Base-by-base conservation (phyloP, 176 grass and related monocot species). In the Hyparrhenia diplandra region DNA sequence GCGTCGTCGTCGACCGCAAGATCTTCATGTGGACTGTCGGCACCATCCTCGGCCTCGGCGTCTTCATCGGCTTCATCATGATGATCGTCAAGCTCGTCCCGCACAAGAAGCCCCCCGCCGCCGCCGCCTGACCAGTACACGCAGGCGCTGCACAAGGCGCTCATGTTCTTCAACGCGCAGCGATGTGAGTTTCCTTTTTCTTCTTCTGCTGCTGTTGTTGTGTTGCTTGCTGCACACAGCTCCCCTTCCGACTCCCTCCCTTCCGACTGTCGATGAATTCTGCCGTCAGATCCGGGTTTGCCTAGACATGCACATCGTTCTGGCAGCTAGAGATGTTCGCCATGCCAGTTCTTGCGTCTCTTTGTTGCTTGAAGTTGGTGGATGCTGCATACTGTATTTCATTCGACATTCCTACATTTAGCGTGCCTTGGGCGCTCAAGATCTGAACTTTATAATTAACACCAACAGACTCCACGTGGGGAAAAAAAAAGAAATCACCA, bases 101-200 rank as follows among this genome's bases (percentile, higher is more conserved):
- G 21, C 94, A 97, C 79, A 92, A 93, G 76, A 71, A 47, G 14
- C 89, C 86, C 0, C n/a, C 77, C 94, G 13, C 77, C 91, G 9
- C 94, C 91, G 36, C 91, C 94, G 0, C 80, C 78, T 0, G 94
- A 97, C 80, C 62, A 90, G 64, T 97, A 97, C 83, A 97, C 94
- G 1, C 88, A 87, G 52, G 94, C 94, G 16, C 81, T 97, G 14
- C 94, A 97, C 84, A 97, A 97, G 91, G 94, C 94, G 32, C 94
- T 97, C 78, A 97, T 93, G 94, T 97, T 97, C 91, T 97, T 93
- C 91, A 97, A 97, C 85, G 91, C 91, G 2, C 94, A 97, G 86
- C 80, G 91, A 93, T 97, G 94, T 97, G 73, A 97, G 94, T 55
- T 11, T 8, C 3, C 2, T 9, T 2, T 59, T 24, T 20, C 3